Percentiles rank a stretch among this genome's conserved stretches.
These are phyloP conservation scores for Vanderwaltozyma verrucispora DNA, from an alignment of 805 yeast genomes.

Conservation along the genomic window DNA sequence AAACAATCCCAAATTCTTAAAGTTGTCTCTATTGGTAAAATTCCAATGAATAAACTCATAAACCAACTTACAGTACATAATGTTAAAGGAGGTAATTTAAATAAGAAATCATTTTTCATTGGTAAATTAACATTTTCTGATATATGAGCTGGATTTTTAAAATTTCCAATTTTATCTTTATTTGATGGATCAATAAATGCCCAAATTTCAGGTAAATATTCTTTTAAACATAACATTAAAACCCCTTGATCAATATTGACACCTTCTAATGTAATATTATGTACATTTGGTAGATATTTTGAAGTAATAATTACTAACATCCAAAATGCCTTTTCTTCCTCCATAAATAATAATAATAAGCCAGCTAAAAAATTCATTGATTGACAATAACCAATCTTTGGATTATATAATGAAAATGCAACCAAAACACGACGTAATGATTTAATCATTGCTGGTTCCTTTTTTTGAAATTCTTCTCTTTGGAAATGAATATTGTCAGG, in stretches of 20 bases:
- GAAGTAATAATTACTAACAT: constrained; percentile 88
- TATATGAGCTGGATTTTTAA: not conserved
- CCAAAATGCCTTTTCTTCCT: constrained; percentile 90
- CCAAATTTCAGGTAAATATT: constrained; percentile 81
- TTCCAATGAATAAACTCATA: constrained; percentile 92
- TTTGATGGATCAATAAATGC: constrained; percentile 30
- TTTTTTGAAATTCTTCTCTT: constrained; percentile 23
- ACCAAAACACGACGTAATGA: constrained; percentile 70
- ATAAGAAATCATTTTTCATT: constrained; percentile 39
- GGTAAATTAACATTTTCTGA: not conserved
- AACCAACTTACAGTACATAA: constrained; percentile 96
- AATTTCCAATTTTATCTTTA: not conserved
- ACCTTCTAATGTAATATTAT: constrained; percentile 82
- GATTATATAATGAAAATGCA: constrained; percentile 78
- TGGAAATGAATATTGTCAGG: constrained; percentile 87
- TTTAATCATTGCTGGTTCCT: constrained; percentile 56
- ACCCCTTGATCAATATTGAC: constrained; percentile 95
- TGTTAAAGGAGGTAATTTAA: constrained; percentile 80
- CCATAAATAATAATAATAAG: constrained; percentile 68
- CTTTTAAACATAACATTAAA: constrained; percentile 73
- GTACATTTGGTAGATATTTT: constrained; percentile 79
- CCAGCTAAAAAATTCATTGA: constrained; percentile 91
- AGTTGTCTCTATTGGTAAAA: constrained; percentile 79
- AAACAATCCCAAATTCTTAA: constrained; percentile 90
- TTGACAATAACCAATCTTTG: constrained; percentile 92